Evolutionary conservation across 371 early-diverging fungal species (phyloP).

Genomic region (Mortierella sp.): DNA sequence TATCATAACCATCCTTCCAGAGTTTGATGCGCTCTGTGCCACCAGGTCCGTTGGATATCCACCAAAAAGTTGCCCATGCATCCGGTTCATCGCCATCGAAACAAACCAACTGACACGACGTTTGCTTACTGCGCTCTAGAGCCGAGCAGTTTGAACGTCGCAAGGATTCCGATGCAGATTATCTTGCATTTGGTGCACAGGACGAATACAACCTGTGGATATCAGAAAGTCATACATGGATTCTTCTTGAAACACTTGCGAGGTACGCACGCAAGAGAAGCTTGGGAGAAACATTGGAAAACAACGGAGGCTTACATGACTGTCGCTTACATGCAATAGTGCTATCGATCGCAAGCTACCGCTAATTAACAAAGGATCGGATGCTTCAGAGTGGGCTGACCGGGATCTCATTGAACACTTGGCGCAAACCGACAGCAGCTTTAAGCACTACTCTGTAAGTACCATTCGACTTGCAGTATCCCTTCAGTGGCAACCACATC

Average conservation of each 20-base stretch:
- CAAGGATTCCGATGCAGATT: constrained; percentile 33
- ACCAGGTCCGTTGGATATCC: constrained; percentile 19
- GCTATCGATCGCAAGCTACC: constrained; percentile 24
- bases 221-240: constrained; percentile 44
- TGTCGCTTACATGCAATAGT: constrained; percentile 2
- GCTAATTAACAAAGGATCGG: constrained; percentile 27
- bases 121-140: constrained; percentile 2
- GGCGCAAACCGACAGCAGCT: constrained; percentile 26
- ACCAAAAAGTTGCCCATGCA: background rate
- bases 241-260: constrained; percentile 36
- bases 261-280: constrained; percentile 8
- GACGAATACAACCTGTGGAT: constrained; percentile 46
- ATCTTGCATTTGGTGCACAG: constrained; percentile 13
- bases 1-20: constrained; percentile 23
- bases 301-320: background rate
- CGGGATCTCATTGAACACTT: constrained; percentile 37
- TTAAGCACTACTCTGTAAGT: constrained; percentile 38
- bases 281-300: background rate
- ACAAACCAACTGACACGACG: background rate
- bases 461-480: background rate
- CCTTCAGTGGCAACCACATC: no score
- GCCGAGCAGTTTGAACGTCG: constrained; percentile 36
- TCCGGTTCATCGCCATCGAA: no score
- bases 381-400: constrained; percentile 37
- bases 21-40: constrained; percentile 33